Conservation (phyloP, 129 eudicot genomes). For the Oenanthe sinensis region DNA sequence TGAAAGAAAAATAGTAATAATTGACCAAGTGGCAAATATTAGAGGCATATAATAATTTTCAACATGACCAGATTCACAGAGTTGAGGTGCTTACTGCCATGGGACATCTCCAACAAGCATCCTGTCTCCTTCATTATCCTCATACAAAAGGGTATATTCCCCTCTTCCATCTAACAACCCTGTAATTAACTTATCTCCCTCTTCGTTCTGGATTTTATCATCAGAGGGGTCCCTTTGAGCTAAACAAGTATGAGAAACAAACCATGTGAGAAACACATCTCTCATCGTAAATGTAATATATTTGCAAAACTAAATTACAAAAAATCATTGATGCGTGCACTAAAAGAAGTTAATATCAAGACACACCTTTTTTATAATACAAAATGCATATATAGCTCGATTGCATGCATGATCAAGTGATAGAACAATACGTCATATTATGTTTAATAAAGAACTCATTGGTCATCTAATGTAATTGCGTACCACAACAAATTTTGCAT, state of each 20-base stretch:
- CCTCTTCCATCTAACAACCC: constrained; percentile 85
- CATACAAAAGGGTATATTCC: constrained; percentile 93
- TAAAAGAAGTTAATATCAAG: neutral
- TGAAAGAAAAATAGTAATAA: no score
- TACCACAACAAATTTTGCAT: neutral
- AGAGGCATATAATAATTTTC: neutral
- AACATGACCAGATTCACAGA: constrained; percentile 5
- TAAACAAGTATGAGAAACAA: constrained; percentile 12
- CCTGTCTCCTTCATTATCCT: constrained; percentile 98
- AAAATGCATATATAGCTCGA: neutral
- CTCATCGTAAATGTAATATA: neutral
- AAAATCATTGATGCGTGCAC: neutral
- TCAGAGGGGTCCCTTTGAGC: constrained; percentile 65
- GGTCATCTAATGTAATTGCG: neutral
- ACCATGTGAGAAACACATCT: constrained; percentile 2
- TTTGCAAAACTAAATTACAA: neutral
- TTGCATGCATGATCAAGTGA: neutral
- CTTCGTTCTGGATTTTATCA: constrained; percentile 25
- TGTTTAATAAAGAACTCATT: neutral
- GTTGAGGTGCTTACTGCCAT: constrained; percentile 90
- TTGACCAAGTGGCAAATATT: neutral
- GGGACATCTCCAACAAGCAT: constrained; percentile 99
- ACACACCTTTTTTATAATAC: neutral
- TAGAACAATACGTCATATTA: neutral
- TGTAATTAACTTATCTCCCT: constrained; percentile 44